Conservation (phyloP, 306 rosid species). For the Malus asiatica region DNA sequence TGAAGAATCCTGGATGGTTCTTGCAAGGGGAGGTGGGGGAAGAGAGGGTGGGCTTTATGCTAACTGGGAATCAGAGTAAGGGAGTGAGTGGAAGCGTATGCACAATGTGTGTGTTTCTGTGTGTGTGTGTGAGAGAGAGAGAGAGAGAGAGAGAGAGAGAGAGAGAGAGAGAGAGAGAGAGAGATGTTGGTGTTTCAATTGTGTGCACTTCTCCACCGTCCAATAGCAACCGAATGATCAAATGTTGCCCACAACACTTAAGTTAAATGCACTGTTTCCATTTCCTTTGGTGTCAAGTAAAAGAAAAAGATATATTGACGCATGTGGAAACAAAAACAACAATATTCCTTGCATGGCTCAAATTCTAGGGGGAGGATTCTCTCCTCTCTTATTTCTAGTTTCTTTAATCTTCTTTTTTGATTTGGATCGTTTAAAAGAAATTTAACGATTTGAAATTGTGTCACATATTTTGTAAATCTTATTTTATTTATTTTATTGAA, state of each 20-base stretch:
- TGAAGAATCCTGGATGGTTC: conserved; percentile 8
- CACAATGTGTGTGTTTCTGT: conserved; percentile 10
- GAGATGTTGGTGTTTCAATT: background rate
- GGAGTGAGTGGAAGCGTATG: background rate
- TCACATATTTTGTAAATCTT: too few species aligned
- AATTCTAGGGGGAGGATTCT: background rate
- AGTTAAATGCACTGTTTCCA: conserved; percentile 30
- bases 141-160: background rate
- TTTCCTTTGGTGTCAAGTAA: background rate
- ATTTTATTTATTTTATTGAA: too few species aligned
- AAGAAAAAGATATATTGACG: too few species aligned
- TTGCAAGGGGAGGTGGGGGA: conserved; percentile 11
- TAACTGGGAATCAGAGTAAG: background rate
- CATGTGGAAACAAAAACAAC: conserved; percentile 24
- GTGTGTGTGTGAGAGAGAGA: conserved; percentile 19
- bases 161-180: background rate
- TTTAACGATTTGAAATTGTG: too few species aligned
- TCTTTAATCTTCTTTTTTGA: too few species aligned
- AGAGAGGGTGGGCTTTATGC: conserved; percentile 19
- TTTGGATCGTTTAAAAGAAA: too few species aligned
- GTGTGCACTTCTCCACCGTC: background rate
- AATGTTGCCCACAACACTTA: conserved; percentile 28
- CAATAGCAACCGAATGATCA: background rate
- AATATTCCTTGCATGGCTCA: conserved; percentile 41
- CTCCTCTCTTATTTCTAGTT: too few species aligned